Evolutionary conservation across 495 filamentous ascomycete genomes (phyloP), one percentile per base, ranked within the genome.

Genomic region (Penicillium soppii): DNA sequence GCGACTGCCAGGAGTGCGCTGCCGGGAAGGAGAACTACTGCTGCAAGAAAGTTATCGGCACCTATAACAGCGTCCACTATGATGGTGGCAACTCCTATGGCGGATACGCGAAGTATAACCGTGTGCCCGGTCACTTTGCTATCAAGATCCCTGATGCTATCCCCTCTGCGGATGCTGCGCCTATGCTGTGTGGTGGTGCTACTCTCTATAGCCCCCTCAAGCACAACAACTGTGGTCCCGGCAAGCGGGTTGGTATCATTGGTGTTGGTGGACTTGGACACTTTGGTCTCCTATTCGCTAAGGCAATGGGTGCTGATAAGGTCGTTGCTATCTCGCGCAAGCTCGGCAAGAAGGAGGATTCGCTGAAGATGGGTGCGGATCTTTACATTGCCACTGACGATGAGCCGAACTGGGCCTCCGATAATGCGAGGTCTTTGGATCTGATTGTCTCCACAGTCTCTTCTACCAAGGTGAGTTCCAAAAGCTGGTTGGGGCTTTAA

Each of bases 171-270:
- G 67, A 78, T 12, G 90, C 88, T 0, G 90, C 90, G 5, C 89
- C 90, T 1, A 90, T 96, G 88, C 66, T 95, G 20, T 96, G 91
- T 57, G 91, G 82, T 49, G 91, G 92, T 43, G 77, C 91, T 10
- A 95, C 91, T 0, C 76, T 89, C 7, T 96, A 84, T 68, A 75
- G 78, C 12, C 91, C 92, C 3, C 73, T 96, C 32, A 84, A 80
- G 66, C 75, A 84, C 43, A 86, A 91, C 58, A 82, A 82, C 19
- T 82, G 79, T 47, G 91, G 90, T 0, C 91, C 90, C 0, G 90
- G 89, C 1, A 95, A 92, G 74, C 75, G 68, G 6, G 89, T 96
- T 7, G 91, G 89, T 8, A 88, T 96, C 51, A 77, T 95, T 43
- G 91, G 91, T 22, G 75, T 95, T 35, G 90, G 91, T 33, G 91